Evolutionary conservation across 225 moss, liverwort and hornwort species (phyloP).

Genomic region (Ulota crispa): DNA sequence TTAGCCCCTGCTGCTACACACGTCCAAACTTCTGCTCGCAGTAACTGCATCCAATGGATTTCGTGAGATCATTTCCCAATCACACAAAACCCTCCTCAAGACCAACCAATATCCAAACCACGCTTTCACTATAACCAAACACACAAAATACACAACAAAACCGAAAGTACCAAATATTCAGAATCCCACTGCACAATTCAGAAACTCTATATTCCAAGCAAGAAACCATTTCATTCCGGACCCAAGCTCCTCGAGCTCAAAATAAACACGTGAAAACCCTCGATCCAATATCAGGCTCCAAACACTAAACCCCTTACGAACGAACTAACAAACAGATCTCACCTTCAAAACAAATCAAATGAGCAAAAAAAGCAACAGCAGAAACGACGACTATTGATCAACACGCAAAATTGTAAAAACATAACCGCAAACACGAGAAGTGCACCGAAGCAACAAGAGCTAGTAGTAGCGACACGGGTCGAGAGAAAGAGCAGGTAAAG

Average conservation of each 20-base stretch:
- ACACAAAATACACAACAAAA: not conserved
- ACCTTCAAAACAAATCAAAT: not conserved
- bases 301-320: not conserved
- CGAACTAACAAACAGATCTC: not conserved
- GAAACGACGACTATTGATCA: not conserved
- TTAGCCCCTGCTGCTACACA: conserved; percentile 12
- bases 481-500: not conserved
- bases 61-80: not conserved
- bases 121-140: not conserved
- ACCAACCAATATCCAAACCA: not conserved
- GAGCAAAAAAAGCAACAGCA: too few relatives aligned
- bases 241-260: not conserved
- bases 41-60: not conserved
- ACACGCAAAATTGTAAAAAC: not conserved
- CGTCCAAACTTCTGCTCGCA: conserved; percentile 15
- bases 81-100: not conserved
- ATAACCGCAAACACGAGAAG: not conserved
- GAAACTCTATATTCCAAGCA: not conserved
- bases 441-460: not conserved
- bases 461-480: not conserved
- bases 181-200: not conserved
- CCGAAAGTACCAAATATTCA: not conserved
- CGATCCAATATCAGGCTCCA: not conserved
- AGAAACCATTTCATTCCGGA: not conserved
- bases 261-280: not conserved